phyloP scores from a whole-genome alignment of 2,329 filamentous ascomycete genomes.

The Aspergillus aculeatinus region DNA sequence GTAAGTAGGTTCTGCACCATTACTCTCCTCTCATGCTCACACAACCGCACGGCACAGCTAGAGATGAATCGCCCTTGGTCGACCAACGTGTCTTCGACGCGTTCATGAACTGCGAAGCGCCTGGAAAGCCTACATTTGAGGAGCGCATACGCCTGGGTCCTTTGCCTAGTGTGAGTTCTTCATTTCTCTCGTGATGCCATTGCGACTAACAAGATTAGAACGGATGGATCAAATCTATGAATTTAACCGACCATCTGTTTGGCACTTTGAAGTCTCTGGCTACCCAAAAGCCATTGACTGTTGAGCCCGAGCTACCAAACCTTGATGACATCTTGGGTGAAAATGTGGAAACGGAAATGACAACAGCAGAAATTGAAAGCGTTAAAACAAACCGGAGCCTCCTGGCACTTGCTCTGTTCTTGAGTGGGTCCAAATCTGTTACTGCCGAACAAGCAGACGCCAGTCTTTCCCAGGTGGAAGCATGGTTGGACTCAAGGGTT shows the following conservation, averaged over 20 bases:
- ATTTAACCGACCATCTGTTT: constrained; percentile 38
- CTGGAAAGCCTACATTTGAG: constrained; percentile 37
- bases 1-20: constrained; percentile 25
- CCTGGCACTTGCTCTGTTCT: constrained; percentile 33
- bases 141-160: constrained; percentile 40
- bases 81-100: constrained; percentile 41
- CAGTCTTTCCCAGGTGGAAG: constrained; percentile 30
- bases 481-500: constrained; percentile 32
- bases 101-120: constrained; percentile 44
- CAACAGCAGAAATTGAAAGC: constrained; percentile 34
- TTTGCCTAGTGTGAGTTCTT: constrained; percentile 34
- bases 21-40: neutral
- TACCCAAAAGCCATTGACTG: constrained; percentile 32
- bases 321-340: constrained; percentile 27
- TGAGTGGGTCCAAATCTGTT: constrained; percentile 35
- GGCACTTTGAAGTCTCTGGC: constrained; percentile 32
- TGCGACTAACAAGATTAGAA: constrained; percentile 31
- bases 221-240: constrained; percentile 36
- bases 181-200: neutral
- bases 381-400: constrained; percentile 35
- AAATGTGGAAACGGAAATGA: constrained; percentile 34
- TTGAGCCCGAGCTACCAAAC: constrained; percentile 28
- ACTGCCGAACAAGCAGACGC: constrained; percentile 30
- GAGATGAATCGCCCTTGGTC: constrained; percentile 26
- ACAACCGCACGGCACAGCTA: constrained; percentile 24